Evolutionary conservation across 2,329 filamentous ascomycete species (phyloP).

Genomic region (Pseudogymnoascus sp.): DNA sequence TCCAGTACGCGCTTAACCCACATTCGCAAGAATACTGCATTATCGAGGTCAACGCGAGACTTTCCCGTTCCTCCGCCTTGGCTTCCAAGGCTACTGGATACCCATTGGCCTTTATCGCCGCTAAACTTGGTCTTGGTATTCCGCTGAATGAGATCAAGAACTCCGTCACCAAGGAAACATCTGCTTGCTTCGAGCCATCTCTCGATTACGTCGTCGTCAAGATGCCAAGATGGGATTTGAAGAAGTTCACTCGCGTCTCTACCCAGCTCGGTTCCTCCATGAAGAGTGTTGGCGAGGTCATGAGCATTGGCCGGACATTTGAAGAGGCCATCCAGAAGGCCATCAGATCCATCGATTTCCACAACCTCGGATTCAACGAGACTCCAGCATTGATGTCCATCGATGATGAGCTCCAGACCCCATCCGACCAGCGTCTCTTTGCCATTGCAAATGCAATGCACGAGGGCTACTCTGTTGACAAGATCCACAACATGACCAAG

Average conservation of each 20-base stretch:
- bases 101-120: slow-evolving; percentile 89
- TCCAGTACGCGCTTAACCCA: slow-evolving; percentile 95
- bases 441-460: slow-evolving; percentile 98
- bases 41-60: slow-evolving; percentile 95
- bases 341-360: slow-evolving; percentile 88
- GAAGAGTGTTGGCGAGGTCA: slow-evolving; percentile 99
- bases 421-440: slow-evolving; percentile 93
- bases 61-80: slow-evolving; percentile 89
- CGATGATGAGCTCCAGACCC: slow-evolving; percentile 91
- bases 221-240: slow-evolving; percentile 97
- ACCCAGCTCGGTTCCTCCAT: slow-evolving; percentile 95
- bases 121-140: slow-evolving; percentile 90
- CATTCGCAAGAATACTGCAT: slow-evolving; percentile 96
- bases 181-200: slow-evolving; percentile 96
- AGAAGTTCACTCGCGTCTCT: slow-evolving; percentile 96
- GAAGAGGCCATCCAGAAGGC: slow-evolving; percentile 99
- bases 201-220: slow-evolving; percentile 98
- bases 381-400: slow-evolving; percentile 85
- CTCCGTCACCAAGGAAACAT: slow-evolving; percentile 89
- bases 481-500: slow-evolving; percentile 96
- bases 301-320: slow-evolving; percentile 94
- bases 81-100: slow-evolving; percentile 97
- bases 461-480: slow-evolving; percentile 84
- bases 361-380: slow-evolving; percentile 91
- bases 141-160: slow-evolving; percentile 95